Percentiles rank a stretch among this genome's conserved stretches.
phyloP scores from a whole-genome alignment of 306 rosid genomes.

The Betula pendula region DNA sequence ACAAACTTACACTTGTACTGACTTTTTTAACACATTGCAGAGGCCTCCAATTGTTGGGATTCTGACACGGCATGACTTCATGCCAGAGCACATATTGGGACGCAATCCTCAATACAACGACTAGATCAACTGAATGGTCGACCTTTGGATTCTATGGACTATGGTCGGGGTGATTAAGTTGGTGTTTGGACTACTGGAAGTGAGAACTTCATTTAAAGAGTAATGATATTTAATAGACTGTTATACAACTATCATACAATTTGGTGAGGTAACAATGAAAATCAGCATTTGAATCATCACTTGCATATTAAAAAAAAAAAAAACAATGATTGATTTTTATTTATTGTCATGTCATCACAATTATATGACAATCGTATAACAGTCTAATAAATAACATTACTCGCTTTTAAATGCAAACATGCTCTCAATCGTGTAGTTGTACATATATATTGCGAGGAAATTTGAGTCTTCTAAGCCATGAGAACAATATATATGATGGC shows the following conservation, averaged over 20 bases:
- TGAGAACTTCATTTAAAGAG: neutral
- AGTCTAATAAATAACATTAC: no score
- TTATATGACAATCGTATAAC: no score
- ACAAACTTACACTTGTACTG: neutral
- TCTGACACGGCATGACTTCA: slow-evolving; percentile 84
- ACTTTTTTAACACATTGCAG: slow-evolving; percentile 48
- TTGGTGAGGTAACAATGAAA: no score
- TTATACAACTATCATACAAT: no score
- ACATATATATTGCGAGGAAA: neutral
- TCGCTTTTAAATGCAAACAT: no score
- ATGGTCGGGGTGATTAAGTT: no score
- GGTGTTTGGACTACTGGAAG: neutral
- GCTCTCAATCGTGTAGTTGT: neutral
- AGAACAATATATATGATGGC: neutral
- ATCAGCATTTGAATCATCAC: no score
- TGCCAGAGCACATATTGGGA: slow-evolving; percentile 83
- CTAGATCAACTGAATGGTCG: slow-evolving; percentile 26
- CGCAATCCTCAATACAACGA: slow-evolving; percentile 57
- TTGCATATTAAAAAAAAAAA: no score
- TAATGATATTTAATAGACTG: no score
- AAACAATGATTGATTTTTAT: no score
- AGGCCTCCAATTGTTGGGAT: slow-evolving; percentile 87
- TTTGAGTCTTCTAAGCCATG: neutral
- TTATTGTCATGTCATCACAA: no score
- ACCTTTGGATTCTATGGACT: no score